Conservation (phyloP, 2,329 filamentous ascomycete species). For the Pseudogymnoascus sp. region DNA sequence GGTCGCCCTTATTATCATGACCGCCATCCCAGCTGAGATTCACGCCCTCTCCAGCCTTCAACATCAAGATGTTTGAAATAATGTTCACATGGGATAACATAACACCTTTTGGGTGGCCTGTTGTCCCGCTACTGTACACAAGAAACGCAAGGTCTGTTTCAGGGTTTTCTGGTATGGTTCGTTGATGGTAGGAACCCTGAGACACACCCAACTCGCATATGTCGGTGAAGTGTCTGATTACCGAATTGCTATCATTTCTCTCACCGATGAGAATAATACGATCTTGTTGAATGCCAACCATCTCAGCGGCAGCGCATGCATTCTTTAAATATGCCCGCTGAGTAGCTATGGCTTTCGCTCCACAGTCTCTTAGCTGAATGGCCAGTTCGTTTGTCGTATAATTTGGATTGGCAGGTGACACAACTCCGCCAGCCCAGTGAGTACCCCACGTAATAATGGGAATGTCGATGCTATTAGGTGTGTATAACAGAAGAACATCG, state of each 20-base stretch:
- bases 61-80: constrained; percentile 35
- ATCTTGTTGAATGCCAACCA: constrained; percentile 60
- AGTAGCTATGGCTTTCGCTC: constrained; percentile 65
- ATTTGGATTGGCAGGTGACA: constrained; percentile 73
- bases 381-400: constrained; percentile 78
- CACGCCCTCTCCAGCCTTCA: constrained; percentile 42
- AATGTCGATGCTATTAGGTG: constrained; percentile 76
- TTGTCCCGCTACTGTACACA: constrained; percentile 78
- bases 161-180: constrained; percentile 54
- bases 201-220: constrained; percentile 52
- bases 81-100: constrained; percentile 40
- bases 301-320: constrained; percentile 57
- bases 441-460: constrained; percentile 67
- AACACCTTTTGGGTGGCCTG: constrained; percentile 77
- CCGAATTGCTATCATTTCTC: constrained; percentile 46
- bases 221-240: constrained; percentile 56
- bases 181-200: constrained; percentile 36
- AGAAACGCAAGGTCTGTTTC: constrained; percentile 54
- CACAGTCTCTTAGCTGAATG: constrained; percentile 70
- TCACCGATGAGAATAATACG: constrained; percentile 70
- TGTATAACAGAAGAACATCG: constrained; percentile 72
- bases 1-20: constrained; percentile 52
- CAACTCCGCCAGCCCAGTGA: constrained; percentile 70
- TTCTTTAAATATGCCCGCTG: constrained; percentile 57
- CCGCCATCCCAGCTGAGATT: constrained; percentile 50